A percentile compares a stretch with the other conserved stretches of the same genome.
These are phyloP conservation scores for Wickerhamomyces rabaulensis DNA, from an alignment of 805 yeast genomes.

Conservation along the genomic window DNA sequence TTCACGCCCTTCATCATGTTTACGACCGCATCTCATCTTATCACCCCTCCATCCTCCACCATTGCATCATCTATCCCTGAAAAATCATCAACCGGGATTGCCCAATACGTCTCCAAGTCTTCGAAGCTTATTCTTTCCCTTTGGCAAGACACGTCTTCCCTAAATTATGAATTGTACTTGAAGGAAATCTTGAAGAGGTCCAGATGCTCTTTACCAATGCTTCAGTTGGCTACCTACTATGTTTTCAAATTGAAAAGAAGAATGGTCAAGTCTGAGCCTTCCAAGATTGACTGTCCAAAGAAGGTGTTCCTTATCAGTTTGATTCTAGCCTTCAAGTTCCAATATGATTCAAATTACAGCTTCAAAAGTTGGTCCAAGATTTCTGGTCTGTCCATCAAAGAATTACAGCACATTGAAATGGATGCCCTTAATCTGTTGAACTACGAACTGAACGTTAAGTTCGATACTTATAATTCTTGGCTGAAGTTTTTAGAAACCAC, in stretches of 20 bases:
- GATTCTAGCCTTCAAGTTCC: constrained; percentile 67
- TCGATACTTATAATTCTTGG: not conserved
- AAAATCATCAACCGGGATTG: constrained; percentile 1
- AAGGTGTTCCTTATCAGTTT: constrained; percentile 63
- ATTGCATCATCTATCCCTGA: not conserved
- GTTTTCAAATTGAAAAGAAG: constrained; percentile 40
- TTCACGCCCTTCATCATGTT: not conserved
- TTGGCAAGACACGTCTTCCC: constrained; percentile 14
- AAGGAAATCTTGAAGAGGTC: constrained; percentile 44
- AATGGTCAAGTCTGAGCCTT: constrained; percentile 5
- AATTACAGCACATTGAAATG: constrained; percentile 49
- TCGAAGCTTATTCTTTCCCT: constrained; percentile 13
- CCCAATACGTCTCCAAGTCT: constrained; percentile 11
- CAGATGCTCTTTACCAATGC: constrained; percentile 52
- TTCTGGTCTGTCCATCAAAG: constrained; percentile 53
- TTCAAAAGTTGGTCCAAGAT: constrained; percentile 71
- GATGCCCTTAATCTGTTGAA: constrained; percentile 47
- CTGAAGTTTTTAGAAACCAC: not conserved
- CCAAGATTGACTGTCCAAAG: constrained; percentile 43
- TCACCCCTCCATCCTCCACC: constrained; percentile 14
- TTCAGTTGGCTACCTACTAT: constrained; percentile 66
- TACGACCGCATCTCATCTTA: constrained; percentile 5
- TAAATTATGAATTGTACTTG: constrained; percentile 22
- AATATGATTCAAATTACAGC: constrained; percentile 67
- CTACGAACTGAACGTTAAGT: constrained; percentile 41